Percentiles rank a stretch among this genome's conserved stretches.
These are phyloP conservation scores for Alternaria alternata DNA, from an alignment of 2,329 filamentous ascomycete genomes.

Conservation along the genomic window DNA sequence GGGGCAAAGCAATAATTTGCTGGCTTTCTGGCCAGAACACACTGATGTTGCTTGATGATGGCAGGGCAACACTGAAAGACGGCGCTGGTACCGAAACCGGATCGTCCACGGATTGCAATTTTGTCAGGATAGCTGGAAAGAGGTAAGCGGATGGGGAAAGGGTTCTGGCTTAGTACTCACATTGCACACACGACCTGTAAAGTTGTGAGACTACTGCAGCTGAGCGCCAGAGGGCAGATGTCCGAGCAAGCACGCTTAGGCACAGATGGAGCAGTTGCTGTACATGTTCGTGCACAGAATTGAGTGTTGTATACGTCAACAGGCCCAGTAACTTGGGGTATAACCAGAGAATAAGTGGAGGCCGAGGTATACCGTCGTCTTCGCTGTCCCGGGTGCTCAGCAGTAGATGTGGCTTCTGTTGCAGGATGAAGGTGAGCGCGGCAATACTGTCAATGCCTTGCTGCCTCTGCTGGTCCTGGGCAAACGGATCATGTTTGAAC, in stretches of 20 bases:
- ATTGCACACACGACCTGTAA: conserved; percentile 52
- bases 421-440: conserved; percentile 77
- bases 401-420: conserved; percentile 76
- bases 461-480: conserved; percentile 63
- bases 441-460: conserved; percentile 77
- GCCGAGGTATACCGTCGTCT: conserved; percentile 43
- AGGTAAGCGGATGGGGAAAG: conserved; percentile 6
- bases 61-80: conserved; percentile 45
- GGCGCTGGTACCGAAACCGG: conserved; percentile 10
- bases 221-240: conserved; percentile 46
- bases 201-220: conserved; percentile 46
- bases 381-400: conserved; percentile 44
- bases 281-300: conserved; percentile 51
- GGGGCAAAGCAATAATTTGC: conserved; percentile 52
- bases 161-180: conserved; percentile 35
- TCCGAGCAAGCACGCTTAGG: conserved; percentile 48
- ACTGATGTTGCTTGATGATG: conserved; percentile 50
- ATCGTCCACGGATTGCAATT: conserved; percentile 50
- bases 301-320: conserved; percentile 53
- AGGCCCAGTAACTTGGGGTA: conserved; percentile 62
- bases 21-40: conserved; percentile 52
- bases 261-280: conserved; percentile 48
- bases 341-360: conserved; percentile 64
- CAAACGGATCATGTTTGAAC: conserved; percentile 73
- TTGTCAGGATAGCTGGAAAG: conserved; percentile 55